A percentile compares a stretch with the other conserved stretches of the same genome.
These are phyloP conservation scores for Penicillium parvum DNA, from an alignment of 495 filamentous ascomycete species.

Conservation along the genomic window DNA sequence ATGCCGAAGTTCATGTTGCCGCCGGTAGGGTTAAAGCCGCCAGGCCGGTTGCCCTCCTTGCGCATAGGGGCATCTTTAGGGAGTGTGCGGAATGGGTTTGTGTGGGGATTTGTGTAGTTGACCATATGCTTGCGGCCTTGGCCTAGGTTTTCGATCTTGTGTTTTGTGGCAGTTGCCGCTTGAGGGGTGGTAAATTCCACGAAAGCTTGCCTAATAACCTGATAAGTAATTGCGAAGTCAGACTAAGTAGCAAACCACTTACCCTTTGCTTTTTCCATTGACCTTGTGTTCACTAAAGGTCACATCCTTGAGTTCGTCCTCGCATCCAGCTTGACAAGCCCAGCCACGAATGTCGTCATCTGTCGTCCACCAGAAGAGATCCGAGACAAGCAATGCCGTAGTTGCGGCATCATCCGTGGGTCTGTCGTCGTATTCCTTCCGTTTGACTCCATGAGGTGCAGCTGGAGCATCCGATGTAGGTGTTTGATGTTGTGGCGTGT, in stretches of 20 bases:
- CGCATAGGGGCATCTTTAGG: slow-evolving; percentile 86
- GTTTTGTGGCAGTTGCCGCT: slow-evolving; percentile 82
- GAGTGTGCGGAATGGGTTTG: slow-evolving; percentile 85
- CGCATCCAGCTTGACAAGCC: slow-evolving; percentile 68
- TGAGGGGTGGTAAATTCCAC: slow-evolving; percentile 80
- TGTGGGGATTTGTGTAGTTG: slow-evolving; percentile 68
- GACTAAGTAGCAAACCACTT: slow-evolving; percentile 23
- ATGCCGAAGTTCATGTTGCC: slow-evolving; percentile 27
- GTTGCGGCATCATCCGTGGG: slow-evolving; percentile 79
- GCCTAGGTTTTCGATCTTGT: slow-evolving; percentile 63
- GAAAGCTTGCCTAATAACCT: slow-evolving; percentile 75
- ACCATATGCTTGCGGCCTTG: slow-evolving; percentile 66
- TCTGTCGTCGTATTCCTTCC: slow-evolving; percentile 71
- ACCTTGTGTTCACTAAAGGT: slow-evolving; percentile 98
- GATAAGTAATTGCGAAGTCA: background rate
- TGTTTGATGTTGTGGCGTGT: slow-evolving; percentile 13
- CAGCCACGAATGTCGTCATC: slow-evolving; percentile 93
- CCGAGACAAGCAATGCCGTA: slow-evolving; percentile 75
- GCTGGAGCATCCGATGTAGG: slow-evolving; percentile 16
- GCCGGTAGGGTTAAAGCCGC: slow-evolving; percentile 13
- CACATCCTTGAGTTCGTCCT: slow-evolving; percentile 84
- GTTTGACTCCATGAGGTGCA: slow-evolving; percentile 66
- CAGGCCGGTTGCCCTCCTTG: slow-evolving; percentile 50
- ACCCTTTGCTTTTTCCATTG: slow-evolving; percentile 98
- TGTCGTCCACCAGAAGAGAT: slow-evolving; percentile 93